Evolutionary conservation across 805 yeast genomes (phyloP).

Genomic region (Candida incommunis): DNA sequence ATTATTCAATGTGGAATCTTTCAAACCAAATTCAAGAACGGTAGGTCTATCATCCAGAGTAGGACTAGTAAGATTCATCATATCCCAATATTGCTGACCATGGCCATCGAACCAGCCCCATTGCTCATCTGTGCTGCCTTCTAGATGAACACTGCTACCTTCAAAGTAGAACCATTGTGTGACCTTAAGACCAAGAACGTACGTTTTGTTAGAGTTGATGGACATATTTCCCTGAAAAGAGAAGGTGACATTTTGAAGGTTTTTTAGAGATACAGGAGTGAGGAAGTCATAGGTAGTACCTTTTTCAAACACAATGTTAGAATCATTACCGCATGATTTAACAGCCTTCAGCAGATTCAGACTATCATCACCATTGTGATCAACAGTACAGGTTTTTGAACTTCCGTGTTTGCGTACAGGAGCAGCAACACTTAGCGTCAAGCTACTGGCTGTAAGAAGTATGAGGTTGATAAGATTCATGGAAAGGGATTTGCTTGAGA

Average conservation of each 20-base stretch:
- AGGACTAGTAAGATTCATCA: not conserved
- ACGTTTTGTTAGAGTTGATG: not conserved
- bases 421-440: no score
- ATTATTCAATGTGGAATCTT: not conserved
- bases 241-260: not conserved
- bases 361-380: not conserved
- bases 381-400: not conserved
- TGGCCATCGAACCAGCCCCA: not conserved
- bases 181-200: not conserved
- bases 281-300: not conserved
- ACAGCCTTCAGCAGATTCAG: not conserved
- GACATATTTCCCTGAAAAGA: not conserved
- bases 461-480: no score
- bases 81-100: not conserved
- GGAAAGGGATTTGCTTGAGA: no score
- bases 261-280: not conserved
- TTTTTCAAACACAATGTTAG: not conserved
- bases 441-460: no score
- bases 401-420: no score
- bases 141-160: not conserved
- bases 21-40: not conserved
- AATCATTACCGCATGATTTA: not conserved
- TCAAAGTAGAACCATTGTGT: not conserved
- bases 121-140: not conserved
- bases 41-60: not conserved